phyloP scores from a whole-genome alignment of 441 rosid genomes.

The Melastoma candidum region DNA sequence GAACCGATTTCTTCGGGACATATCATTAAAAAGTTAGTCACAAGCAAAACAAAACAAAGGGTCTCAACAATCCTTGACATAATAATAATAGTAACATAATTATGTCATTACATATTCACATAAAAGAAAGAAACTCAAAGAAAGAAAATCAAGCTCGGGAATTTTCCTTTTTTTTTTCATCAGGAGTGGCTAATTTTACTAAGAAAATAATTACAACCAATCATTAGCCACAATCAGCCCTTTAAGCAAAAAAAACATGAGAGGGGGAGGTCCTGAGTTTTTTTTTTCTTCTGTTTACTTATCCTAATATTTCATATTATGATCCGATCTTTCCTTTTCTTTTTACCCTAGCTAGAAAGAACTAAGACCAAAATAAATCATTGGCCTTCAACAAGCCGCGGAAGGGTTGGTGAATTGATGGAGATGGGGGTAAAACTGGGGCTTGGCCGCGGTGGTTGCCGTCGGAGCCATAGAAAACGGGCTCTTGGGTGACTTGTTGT shows the following conservation, averaged over 20 bases:
- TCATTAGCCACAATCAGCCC: slow-evolving; percentile 30
- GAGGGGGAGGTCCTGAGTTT: slow-evolving; percentile 22
- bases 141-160: slow-evolving; percentile 1
- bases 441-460: slow-evolving; percentile 23
- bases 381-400: slow-evolving; percentile 57
- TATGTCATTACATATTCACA: slow-evolving; percentile 8
- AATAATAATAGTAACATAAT: too few relatives aligned
- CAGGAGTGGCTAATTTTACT: slow-evolving; percentile 24
- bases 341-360: slow-evolving; percentile 13
- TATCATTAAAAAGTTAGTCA: neutral
- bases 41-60: neutral
- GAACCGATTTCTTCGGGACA: neutral
- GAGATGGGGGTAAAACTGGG: slow-evolving; percentile 43
- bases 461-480: slow-evolving; percentile 49
- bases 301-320: slow-evolving; percentile 2
- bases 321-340: slow-evolving; percentile 13
- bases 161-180: neutral
- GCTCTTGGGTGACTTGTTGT: slow-evolving; percentile 29
- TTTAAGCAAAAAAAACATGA: slow-evolving; percentile 67
- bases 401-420: slow-evolving; percentile 66
- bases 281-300: neutral
- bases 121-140: slow-evolving; percentile 25
- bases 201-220: slow-evolving; percentile 38
- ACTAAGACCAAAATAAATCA: slow-evolving; percentile 10
- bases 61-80: too few relatives aligned